phyloP scores from a whole-genome alignment of 768 basidiomycete genomes.

The Panaeolus papilionaceus region DNA sequence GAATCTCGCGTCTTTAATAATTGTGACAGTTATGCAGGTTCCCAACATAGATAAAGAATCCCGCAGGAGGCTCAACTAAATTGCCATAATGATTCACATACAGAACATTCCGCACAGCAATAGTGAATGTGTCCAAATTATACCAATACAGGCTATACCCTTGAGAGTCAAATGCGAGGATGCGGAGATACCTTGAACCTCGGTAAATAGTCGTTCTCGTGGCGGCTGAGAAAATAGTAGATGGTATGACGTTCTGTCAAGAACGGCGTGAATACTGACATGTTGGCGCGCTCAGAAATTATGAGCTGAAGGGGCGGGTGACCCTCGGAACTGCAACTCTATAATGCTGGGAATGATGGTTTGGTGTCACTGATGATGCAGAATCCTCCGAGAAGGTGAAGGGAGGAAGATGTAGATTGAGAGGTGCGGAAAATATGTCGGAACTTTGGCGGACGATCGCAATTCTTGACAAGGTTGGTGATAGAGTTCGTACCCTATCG shows the following conservation, averaged over 20 bases:
- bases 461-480: conserved; percentile 10
- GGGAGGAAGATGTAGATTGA: conserved; percentile 13
- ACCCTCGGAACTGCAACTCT: background rate
- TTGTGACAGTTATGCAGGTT: background rate
- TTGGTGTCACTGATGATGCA: background rate
- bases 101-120: background rate
- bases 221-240: background rate
- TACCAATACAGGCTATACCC: background rate
- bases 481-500: conserved; percentile 1
- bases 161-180: background rate
- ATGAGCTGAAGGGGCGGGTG: background rate
- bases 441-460: conserved; percentile 25
- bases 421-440: conserved; percentile 26
- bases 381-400: background rate
- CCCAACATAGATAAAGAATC: conserved; percentile 7
- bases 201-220: conserved; percentile 7
- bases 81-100: conserved; percentile 8
- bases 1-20: background rate
- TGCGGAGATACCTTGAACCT: conserved; percentile 7
- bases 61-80: background rate
- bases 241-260: background rate
- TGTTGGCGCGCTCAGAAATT: background rate
- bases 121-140: background rate
- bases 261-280: background rate
- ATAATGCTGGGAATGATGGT: background rate